Conservation (phyloP, 163 green algal genomes). For the Scenedesmus sp. region DNA sequence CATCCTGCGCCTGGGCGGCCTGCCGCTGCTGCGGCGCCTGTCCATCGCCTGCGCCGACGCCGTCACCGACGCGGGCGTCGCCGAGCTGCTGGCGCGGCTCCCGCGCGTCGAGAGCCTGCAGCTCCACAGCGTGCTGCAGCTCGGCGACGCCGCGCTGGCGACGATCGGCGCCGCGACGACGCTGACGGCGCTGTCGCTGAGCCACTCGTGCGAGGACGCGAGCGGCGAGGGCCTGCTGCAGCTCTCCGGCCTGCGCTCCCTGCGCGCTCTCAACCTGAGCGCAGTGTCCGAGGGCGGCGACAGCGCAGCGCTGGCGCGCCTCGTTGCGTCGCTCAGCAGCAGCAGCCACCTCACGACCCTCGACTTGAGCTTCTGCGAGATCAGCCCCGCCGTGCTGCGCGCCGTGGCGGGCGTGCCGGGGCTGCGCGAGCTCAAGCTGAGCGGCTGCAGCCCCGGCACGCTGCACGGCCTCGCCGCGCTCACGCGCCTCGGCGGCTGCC, state of each 20-base stretch:
- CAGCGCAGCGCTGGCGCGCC: not conserved
- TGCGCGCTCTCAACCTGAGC: not conserved
- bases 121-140: slow-evolving; percentile 12
- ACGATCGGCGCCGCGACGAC: not conserved
- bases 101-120: slow-evolving; percentile 9
- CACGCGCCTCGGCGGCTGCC: too few relatives aligned
- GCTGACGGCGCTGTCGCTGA: slow-evolving; percentile 15
- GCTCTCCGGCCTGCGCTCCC: not conserved
- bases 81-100: slow-evolving; percentile 1
- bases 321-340: not conserved
- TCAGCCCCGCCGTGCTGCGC: not conserved
- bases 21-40: too few relatives aligned
- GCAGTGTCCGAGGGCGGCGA: not conserved
- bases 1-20: too few relatives aligned
- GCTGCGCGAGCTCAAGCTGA: slow-evolving; percentile 9
- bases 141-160: not conserved
- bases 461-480: too few relatives aligned
- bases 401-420: slow-evolving; percentile 1
- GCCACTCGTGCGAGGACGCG: slow-evolving; percentile 18
- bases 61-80: not conserved
- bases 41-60: too few relatives aligned
- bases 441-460: not conserved
- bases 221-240: slow-evolving; percentile 7
- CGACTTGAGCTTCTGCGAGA: slow-evolving; percentile 19
- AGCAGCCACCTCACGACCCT: not conserved